Evolutionary conservation across 331 rosid species (phyloP), one percentile per base, ranked within the genome.

Genomic region (Arachis monticola): DNA sequence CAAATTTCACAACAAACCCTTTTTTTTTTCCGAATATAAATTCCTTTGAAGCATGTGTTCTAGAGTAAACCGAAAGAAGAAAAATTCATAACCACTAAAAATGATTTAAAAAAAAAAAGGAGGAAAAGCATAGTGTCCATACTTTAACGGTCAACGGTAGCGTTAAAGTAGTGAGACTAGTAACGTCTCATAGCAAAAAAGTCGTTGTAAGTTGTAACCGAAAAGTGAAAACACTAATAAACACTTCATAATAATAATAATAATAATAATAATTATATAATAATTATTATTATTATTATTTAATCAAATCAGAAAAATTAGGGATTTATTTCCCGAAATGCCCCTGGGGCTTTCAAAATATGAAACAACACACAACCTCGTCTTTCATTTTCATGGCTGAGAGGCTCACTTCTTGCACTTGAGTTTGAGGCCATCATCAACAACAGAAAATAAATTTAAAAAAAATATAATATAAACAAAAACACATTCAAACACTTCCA

Each of bases 381-480:
- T 32, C 57, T 78, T 73, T 70, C 81, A 64, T 86, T 83, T 81
- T 78, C 84, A 88, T 88, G 96, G 97, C 94, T 84, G 57, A 80
- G 74, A 77, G 71, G 52, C 62, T 72, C 80, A 35, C 78, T 80
- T 69, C 79, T 77, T 79, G 85, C 81, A 58, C 84, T 77, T 86
- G 79, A 78, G 77, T 83, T 75, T 85, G 79, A 78, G 77, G 89
- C 92, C 90, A 83, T 88, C 93, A 22, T 64, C 50, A 12, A 5
- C 68, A 7, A 38, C 35, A 46, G 8, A 59, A 10, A 48, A 46
- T 2, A 48, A 48, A 2, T 35, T 35, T 35, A 1, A 35, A 48
- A 48, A 48, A 48, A 48, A 48, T 6, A 10, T 17, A 17, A 17
- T 17, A 17, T 17, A 8, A 2, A 48, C 53, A 6, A 46, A 2